phyloP scores from a whole-genome alignment of 306 rosid species.

The Cucumis cinereus region DNA sequence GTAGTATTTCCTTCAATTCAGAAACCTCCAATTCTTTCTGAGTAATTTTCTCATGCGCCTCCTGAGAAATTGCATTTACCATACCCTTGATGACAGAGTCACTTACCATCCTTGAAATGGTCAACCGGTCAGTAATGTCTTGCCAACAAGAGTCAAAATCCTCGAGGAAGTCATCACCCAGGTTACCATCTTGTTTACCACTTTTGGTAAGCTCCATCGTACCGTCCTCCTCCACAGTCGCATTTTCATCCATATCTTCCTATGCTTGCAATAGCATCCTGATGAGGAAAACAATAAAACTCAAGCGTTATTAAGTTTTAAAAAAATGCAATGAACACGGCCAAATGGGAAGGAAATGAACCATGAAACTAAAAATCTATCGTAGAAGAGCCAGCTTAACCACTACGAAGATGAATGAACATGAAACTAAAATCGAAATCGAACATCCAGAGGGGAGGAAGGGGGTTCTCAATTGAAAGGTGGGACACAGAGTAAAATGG shows the following conservation, averaged over 20 bases:
- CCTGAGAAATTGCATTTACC: slow-evolving; percentile 56
- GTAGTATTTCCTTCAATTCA: slow-evolving; percentile 38
- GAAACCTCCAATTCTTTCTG: slow-evolving; percentile 60
- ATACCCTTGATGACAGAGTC: slow-evolving; percentile 72
- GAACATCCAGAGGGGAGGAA: not conserved
- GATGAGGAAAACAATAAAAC: not conserved
- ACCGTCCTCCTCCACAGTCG: slow-evolving; percentile 8
- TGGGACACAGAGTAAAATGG: too few relatives aligned
- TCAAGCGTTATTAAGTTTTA: not conserved
- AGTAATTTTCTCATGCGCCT: slow-evolving; percentile 57
- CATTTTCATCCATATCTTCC: slow-evolving; percentile 21
- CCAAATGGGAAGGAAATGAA: not conserved
- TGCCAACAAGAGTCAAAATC: slow-evolving; percentile 47
- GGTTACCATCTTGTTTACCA: slow-evolving; percentile 28
- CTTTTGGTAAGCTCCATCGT: slow-evolving; percentile 11
- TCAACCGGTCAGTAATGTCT: slow-evolving; percentile 48
- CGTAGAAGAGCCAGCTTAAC: not conserved
- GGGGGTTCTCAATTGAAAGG: not conserved
- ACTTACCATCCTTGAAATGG: slow-evolving; percentile 78
- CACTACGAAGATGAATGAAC: not conserved
- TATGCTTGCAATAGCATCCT: slow-evolving; percentile 22
- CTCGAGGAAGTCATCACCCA: slow-evolving; percentile 34
- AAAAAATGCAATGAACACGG: not conserved
- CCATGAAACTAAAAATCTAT: too few relatives aligned
- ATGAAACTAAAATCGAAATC: not conserved